phyloP scores from a whole-genome alignment of 1,284 basidiomycete species.

The Tilletia horrida region DNA sequence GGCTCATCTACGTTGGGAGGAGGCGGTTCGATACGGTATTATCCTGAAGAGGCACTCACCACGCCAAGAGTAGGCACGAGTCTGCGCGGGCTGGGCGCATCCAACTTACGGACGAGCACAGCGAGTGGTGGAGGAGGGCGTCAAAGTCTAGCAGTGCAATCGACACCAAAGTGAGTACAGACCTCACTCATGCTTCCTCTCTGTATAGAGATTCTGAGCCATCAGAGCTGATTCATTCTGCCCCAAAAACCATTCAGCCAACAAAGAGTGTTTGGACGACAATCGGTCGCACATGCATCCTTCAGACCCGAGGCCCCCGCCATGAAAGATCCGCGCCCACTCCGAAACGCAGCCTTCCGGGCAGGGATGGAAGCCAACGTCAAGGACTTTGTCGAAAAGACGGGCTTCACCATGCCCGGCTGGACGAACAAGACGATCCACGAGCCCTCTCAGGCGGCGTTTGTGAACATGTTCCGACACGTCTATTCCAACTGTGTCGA shows the following conservation, averaged over 20 bases:
- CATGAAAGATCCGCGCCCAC: constrained; percentile 38
- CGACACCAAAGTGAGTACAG: constrained; percentile 41
- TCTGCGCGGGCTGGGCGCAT: not conserved
- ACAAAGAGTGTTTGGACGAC: constrained; percentile 29
- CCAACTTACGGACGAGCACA: constrained; percentile 28
- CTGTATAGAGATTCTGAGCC: not conserved
- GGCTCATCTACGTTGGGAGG: constrained; percentile 15
- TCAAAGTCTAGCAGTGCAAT: constrained; percentile 33
- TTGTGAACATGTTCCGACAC: constrained; percentile 51
- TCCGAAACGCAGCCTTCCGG: constrained; percentile 30
- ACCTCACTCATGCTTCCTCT: not conserved
- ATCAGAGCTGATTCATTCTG: not conserved
- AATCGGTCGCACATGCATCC: constrained; percentile 37
- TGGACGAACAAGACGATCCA: constrained; percentile 43
- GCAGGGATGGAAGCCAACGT: constrained; percentile 45
- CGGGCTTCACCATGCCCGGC: constrained; percentile 46
- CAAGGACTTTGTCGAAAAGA: constrained; percentile 40
- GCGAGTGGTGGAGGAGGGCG: constrained; percentile 28
- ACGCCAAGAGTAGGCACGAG: constrained; percentile 5
- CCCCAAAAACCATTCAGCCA: not conserved
- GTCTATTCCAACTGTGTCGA: constrained; percentile 49
- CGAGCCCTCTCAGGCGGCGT: constrained; percentile 50
- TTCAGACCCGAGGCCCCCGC: constrained; percentile 32
- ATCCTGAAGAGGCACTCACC: constrained; percentile 24
- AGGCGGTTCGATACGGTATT: constrained; percentile 29